Base-by-base conservation (phyloP, 306 rosid genomes). In the Cucumis hystrix region DNA sequence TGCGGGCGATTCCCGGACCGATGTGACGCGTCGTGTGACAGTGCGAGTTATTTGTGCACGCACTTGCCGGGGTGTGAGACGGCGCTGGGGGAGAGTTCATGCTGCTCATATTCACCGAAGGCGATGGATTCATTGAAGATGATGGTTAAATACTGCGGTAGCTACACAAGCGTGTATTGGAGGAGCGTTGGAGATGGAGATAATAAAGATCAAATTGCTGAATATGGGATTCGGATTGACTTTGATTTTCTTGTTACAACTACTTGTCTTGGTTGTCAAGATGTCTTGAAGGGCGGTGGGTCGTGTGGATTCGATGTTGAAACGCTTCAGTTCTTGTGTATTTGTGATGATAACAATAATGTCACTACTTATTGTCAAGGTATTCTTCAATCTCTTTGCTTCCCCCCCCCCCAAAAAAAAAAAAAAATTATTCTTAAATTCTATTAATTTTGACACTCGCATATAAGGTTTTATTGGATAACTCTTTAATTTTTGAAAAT, bases 21-120 rank as follows among this genome's bases (percentile, higher is more conserved):
- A 12, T 95, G 99, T 37, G 99, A 95, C 81, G 92, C 96, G 0
- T 90, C 99, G 0, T 95, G 99, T 67, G 97, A 92, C 80, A 91
- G 97, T 75, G 89, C 97, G 18, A 92, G 97, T 11, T 91, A 90
- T 71, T 90, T 95, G 1, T 95, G 97, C 76, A 88, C 96, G 72
- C 97, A 92, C 84, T 77, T 95, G 28, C 98, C 98, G 0, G 80
- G 83, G 15, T 95, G 98, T 45, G 83, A 86, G 6, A 84, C 86
- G 28, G 88, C 89, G 21, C 63, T 86, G 43, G 74, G 55, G 13
- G 74, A 72, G 6, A 83, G 87, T 79, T 85, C 96, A 58, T 95
- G 98, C 78, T 95, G 98, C 74, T 92, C 98, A 37, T 95, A 89
- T 68, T 85, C 86, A 63, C 98, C 98, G 0, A 92, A 89, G 80